Evolutionary conservation across 176 grass and related monocot species (phyloP).

Genomic region (Elymus sibiricus): DNA sequence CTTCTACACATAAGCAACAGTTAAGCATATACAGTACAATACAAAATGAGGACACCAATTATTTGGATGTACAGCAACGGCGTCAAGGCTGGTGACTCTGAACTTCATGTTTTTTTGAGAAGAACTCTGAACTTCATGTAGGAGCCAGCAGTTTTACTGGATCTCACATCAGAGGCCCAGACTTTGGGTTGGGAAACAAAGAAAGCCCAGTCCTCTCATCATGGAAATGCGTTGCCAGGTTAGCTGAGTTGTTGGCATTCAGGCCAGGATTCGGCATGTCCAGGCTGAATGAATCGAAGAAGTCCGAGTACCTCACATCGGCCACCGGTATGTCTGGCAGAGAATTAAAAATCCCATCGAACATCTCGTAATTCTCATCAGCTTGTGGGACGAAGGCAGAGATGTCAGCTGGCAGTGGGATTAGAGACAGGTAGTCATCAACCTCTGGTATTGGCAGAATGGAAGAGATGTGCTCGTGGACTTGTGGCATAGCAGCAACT

Average conservation of each 20-base stretch:
- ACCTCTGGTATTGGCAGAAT: constrained; percentile 29
- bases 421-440: constrained; percentile 20
- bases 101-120: too few species aligned
- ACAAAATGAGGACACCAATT: constrained; percentile 52
- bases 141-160: constrained; percentile 13
- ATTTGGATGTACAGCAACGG: constrained; percentile 55
- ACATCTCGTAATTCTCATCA: constrained; percentile 53
- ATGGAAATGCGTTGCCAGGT: constrained; percentile 31
- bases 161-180: constrained; percentile 45
- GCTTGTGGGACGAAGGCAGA: constrained; percentile 36
- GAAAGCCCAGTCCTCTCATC: constrained; percentile 44
- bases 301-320: constrained; percentile 72
- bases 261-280: constrained; percentile 26
- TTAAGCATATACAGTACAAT: constrained; percentile 31
- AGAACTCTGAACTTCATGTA: neutral
- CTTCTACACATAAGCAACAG: constrained; percentile 26
- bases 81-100: constrained; percentile 1
- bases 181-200: constrained; percentile 34
- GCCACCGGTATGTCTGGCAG: constrained; percentile 76
- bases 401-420: constrained; percentile 35
- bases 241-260: constrained; percentile 35
- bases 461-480: constrained; percentile 25
- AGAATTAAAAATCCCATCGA: constrained; percentile 81
- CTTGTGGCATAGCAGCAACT: constrained; percentile 25
- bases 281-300: constrained; percentile 58